Evolutionary conservation across 345 rosid species (phyloP).

Genomic region (Gossypium rotundifolium): DNA sequence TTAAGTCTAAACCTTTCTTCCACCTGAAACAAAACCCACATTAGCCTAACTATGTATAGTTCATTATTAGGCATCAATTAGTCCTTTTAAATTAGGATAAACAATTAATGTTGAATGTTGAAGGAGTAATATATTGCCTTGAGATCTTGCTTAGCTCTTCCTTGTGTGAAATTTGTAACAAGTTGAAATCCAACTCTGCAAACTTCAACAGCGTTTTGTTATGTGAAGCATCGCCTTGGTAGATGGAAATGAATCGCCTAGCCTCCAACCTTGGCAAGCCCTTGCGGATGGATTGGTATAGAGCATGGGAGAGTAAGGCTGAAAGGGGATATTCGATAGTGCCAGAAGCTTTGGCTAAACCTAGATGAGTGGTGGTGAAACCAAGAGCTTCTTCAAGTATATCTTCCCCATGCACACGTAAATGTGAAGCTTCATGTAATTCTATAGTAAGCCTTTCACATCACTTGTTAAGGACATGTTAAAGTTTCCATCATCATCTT

Average conservation of each 20-base stretch:
- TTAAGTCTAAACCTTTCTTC: constrained; percentile 24
- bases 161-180: constrained; percentile 19
- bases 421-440: constrained; percentile 24
- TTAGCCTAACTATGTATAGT: too few relatives aligned
- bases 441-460: constrained; percentile 21
- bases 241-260: constrained; percentile 11
- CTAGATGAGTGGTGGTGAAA: constrained; percentile 15
- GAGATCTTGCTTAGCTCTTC: constrained; percentile 18
- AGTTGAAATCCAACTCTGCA: constrained; percentile 34
- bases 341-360: not conserved
- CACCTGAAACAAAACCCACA: constrained; percentile 9
- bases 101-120: not conserved
- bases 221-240: constrained; percentile 9
- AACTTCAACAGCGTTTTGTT: constrained; percentile 13
- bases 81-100: not conserved
- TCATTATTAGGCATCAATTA: not conserved
- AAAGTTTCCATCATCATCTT: constrained; percentile 19
- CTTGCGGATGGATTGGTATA: constrained; percentile 11
- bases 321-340: not conserved
- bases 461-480: constrained; percentile 5
- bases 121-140: not conserved
- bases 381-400: constrained; percentile 15
- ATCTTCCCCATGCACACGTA: constrained; percentile 15
- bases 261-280: constrained; percentile 21
- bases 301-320: constrained; percentile 13